Evolutionary conservation across 345 rosid species (phyloP).

Genomic region (Acer negundo): DNA sequence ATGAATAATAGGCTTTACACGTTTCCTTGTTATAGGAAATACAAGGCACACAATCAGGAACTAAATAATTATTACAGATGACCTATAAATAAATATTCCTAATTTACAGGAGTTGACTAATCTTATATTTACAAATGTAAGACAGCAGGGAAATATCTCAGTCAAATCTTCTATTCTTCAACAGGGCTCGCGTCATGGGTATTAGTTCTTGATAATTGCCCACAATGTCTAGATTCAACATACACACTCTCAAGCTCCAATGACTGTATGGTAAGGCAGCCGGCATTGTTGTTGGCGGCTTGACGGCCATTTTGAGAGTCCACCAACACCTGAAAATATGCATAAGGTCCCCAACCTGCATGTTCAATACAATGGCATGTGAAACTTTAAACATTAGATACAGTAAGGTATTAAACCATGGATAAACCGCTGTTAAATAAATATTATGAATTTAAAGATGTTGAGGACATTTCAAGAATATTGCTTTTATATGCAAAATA

Average conservation of each 20-base stretch:
- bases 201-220: conserved; percentile 34
- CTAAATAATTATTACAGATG: no score
- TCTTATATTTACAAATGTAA: no score
- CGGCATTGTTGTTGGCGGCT: conserved; percentile 20
- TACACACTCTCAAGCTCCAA: conserved; percentile 54
- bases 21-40: no score
- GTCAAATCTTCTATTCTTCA: no score
- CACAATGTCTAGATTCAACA: conserved; percentile 44
- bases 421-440: not conserved
- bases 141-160: no score
- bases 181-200: conserved; percentile 45
- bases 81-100: no score
- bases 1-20: no score
- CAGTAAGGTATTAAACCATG: not conserved
- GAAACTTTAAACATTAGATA: conserved; percentile 3
- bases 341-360: conserved; percentile 98
- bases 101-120: no score
- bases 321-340: conserved; percentile 84
- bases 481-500: not conserved
- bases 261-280: conserved; percentile 33
- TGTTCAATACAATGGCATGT: not conserved
- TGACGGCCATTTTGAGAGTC: conserved; percentile 51
- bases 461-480: not conserved
- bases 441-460: not conserved
- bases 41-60: no score